A percentile compares a stretch with the other conserved stretches of the same genome.
These are phyloP conservation scores for Hirschfeldia incana DNA, from an alignment of 345 rosid species.

Conservation along the genomic window DNA sequence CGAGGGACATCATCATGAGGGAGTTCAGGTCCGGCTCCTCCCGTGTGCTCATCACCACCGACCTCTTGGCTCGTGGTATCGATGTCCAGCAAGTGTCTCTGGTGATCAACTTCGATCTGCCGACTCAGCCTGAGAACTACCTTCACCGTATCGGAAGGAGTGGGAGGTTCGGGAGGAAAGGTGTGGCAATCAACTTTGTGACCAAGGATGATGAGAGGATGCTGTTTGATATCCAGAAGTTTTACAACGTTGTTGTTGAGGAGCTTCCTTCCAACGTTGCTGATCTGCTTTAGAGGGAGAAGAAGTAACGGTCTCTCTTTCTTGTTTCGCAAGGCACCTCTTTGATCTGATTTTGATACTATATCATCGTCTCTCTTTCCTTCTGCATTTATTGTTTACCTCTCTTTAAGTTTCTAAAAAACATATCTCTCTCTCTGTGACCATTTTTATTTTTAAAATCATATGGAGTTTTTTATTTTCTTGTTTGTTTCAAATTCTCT, in stretches of 20 bases:
- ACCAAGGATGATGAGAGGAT: background rate
- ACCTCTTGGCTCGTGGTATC: background rate
- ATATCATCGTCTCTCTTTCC: background rate
- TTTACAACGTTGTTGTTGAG: background rate
- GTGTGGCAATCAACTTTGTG: background rate
- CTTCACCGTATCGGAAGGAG: background rate
- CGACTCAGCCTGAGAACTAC: conserved; percentile 1
- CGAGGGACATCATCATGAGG: background rate
- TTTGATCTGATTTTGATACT: background rate
- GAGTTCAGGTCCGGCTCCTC: background rate
- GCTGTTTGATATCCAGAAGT: conserved; percentile 2
- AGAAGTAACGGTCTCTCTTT: background rate
- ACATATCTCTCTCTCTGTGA: background rate
- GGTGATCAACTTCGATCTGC: background rate
- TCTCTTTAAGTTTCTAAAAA: background rate
- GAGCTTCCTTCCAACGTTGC: background rate
- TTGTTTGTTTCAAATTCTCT: background rate
- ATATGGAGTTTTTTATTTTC: background rate
- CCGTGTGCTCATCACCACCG: conserved; percentile 1
- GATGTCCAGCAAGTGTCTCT: background rate
- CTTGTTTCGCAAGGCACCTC: background rate
- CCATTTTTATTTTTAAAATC: background rate
- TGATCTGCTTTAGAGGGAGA: background rate
- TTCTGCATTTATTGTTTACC: background rate
- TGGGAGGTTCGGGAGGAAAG: background rate